These are phyloP conservation scores for Pilaira anomala DNA, from an alignment of 192 early-diverging fungal genomes.

Conservation along the genomic window DNA sequence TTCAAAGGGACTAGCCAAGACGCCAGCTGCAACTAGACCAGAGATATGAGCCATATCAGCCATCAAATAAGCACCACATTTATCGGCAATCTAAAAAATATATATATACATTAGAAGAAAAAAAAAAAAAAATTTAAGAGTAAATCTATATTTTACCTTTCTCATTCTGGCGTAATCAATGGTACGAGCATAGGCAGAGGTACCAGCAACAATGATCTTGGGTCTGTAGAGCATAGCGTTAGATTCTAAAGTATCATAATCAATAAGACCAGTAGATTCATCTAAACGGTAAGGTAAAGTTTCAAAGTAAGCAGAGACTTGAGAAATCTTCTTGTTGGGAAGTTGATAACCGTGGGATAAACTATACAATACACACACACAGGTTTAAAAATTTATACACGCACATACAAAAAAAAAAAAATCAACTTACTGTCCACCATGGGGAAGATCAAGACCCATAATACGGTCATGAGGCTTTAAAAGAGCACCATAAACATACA, in stretches of 20 bases:
- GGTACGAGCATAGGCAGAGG: slow-evolving; percentile 92
- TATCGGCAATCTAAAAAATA: slow-evolving; percentile 69
- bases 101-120: not conserved
- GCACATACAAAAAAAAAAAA: not conserved
- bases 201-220: slow-evolving; percentile 95
- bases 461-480: slow-evolving; percentile 96
- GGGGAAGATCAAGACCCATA: slow-evolving; percentile 97
- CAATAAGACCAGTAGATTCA: slow-evolving; percentile 87
- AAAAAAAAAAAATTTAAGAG: not conserved
- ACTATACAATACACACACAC: slow-evolving; percentile 30
- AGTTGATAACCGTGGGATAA: slow-evolving; percentile 99
- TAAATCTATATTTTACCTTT: slow-evolving; percentile 39
- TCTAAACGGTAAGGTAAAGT: slow-evolving; percentile 92
- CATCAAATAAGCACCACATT: slow-evolving; percentile 86
- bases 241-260: slow-evolving; percentile 85
- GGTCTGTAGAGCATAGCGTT: slow-evolving; percentile 85
- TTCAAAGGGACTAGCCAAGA: slow-evolving; percentile 86
- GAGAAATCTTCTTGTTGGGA: slow-evolving; percentile 93
- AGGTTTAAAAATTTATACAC: too few relatives aligned
- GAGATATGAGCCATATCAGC: slow-evolving; percentile 97
- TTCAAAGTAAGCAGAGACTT: slow-evolving; percentile 94
- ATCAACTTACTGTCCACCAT: slow-evolving; percentile 89
- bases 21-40: slow-evolving; percentile 84
- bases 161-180: slow-evolving; percentile 90
- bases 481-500: slow-evolving; percentile 94